phyloP scores from a whole-genome alignment of 495 filamentous ascomycete species.

The Pseudomonodictys pantanalensis region DNA sequence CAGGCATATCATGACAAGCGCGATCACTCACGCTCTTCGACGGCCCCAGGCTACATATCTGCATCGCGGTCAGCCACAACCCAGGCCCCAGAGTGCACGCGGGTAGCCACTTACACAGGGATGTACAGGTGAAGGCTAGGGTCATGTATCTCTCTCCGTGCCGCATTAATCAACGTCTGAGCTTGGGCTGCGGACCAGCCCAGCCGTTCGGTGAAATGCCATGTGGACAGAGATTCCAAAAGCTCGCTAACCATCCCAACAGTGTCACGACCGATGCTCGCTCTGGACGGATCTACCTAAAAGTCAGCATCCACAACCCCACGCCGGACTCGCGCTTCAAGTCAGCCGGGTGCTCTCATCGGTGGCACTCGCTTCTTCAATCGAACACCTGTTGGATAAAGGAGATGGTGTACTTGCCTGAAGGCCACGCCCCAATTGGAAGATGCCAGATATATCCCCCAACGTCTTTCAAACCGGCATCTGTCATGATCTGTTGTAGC shows the following conservation, averaged over 20 bases:
- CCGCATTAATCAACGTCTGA: conserved; percentile 24
- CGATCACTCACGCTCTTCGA: conserved; percentile 8
- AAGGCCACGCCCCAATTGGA: conserved; percentile 28
- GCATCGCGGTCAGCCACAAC: background rate
- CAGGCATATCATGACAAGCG: too few species aligned
- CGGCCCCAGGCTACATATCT: conserved; percentile 33
- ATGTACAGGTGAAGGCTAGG: conserved; percentile 36
- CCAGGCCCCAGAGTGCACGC: background rate
- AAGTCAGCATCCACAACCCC: too few species aligned
- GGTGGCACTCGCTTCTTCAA: background rate
- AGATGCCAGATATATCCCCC: conserved; percentile 13
- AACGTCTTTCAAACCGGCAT: conserved; percentile 23
- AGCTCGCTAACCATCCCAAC: conserved; percentile 30
- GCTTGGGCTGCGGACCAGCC: conserved; percentile 33
- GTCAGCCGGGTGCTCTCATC: background rate
- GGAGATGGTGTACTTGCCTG: conserved; percentile 18
- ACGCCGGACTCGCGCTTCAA: background rate
- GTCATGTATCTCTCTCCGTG: conserved; percentile 29
- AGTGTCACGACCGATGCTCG: conserved; percentile 28
- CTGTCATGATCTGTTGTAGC: conserved; percentile 23
- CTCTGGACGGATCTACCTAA: conserved; percentile 19
- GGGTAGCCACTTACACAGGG: conserved; percentile 32
- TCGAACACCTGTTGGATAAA: background rate
- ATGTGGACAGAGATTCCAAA: conserved; percentile 37
- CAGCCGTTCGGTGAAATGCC: conserved; percentile 32